These are phyloP conservation scores for Teratosphaeria epicoccoides DNA, from an alignment of 2,329 filamentous ascomycete genomes.

Conservation along the genomic window DNA sequence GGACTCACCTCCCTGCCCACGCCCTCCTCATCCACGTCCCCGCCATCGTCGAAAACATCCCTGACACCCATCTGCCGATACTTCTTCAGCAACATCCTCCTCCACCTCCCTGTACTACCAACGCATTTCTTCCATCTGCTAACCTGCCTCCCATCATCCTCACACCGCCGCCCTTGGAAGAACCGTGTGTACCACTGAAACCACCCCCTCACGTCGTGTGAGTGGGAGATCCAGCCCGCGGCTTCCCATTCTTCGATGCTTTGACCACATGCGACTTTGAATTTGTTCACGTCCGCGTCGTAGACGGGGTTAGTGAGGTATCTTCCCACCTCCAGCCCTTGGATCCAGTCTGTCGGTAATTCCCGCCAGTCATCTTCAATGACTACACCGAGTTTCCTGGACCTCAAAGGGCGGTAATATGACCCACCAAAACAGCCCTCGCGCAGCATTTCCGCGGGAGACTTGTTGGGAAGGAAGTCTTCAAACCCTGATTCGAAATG, in stretches of 20 bases:
- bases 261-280: slow-evolving; percentile 43
- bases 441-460: slow-evolving; percentile 41
- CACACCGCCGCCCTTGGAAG: slow-evolving; percentile 41
- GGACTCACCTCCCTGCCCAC: slow-evolving; percentile 37
- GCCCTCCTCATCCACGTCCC: slow-evolving; percentile 25
- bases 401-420: slow-evolving; percentile 42
- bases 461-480: slow-evolving; percentile 43
- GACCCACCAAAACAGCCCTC: slow-evolving; percentile 45
- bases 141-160: slow-evolving; percentile 44
- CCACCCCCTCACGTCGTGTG: slow-evolving; percentile 45
- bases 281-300: slow-evolving; percentile 43
- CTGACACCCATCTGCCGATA: slow-evolving; percentile 39
- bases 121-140: slow-evolving; percentile 44
- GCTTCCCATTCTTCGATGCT: slow-evolving; percentile 47
- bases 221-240: slow-evolving; percentile 45
- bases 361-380: slow-evolving; percentile 39
- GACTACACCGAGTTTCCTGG: slow-evolving; percentile 31
- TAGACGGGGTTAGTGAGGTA: slow-evolving; percentile 36
- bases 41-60: slow-evolving; percentile 38
- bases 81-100: slow-evolving; percentile 41
- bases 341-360: slow-evolving; percentile 36
- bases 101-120: slow-evolving; percentile 42
- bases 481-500: slow-evolving; percentile 36
- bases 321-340: slow-evolving; percentile 28
- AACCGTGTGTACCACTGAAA: slow-evolving; percentile 49